Base-by-base conservation (phyloP, 768 basidiomycete genomes). In the Boletus pseudopeckii region DNA sequence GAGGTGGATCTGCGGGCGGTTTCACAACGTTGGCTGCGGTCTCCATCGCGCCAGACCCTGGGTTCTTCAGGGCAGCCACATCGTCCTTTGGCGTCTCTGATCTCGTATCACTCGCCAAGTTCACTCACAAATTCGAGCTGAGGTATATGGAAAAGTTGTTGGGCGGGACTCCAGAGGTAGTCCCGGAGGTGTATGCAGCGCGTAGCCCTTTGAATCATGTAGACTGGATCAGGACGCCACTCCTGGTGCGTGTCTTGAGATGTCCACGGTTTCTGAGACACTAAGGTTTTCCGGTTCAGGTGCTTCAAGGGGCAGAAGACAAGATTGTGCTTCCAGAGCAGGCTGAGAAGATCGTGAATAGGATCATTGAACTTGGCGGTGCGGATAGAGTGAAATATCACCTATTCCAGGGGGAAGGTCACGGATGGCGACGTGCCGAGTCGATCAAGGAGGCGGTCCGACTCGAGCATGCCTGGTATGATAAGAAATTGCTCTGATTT, bases 1-100 rank as follows among this genome's bases (percentile, higher is more conserved):
- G 86, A 3, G 91, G 90, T 0, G 75, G 80, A 0, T 88, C 86
- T 13, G 80, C 88, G 5, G 89, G 90, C 2, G 90, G 90, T 0
- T 90, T 77, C 66, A 89, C 88, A 2, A 76, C 77, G 6, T 78
- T 93, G 33, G 75, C 72, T 0, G 59, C 76, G 10, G 67, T 83
- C 10, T 74, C 74, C 49, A 63, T 69, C 30, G 75, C 75, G 11
- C 75, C 70, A 10, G 70, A 73, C 11, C 68, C 74, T 0, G 66
- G 75, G n/a, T 72, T 65, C 10, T 75, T 77, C 22, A 89, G 86
- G 58, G 79, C 86, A 0, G 88, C 82, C 0, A 77, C 83, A 2
- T 84, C 82, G 0, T 72, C 71, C n/a, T 93, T 77, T 60, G 90
- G 91, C 0, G 73, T 92, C 43, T 83, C 83, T 0, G 84, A 90